phyloP scores from a whole-genome alignment of 2,329 filamentous ascomycete species.

The Calonectria montana region DNA sequence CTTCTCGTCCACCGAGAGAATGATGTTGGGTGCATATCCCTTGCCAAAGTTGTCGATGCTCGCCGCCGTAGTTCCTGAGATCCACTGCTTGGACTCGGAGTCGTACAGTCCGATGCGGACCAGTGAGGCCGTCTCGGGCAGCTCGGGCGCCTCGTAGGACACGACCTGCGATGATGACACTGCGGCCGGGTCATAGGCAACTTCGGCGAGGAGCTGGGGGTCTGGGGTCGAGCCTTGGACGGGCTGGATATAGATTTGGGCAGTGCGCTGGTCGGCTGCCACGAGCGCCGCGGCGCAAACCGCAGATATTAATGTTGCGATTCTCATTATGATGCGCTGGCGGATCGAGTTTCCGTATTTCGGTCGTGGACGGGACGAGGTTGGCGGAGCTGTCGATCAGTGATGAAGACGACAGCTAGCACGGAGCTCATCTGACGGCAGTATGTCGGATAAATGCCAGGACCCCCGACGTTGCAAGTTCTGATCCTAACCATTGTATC shows the following conservation, averaged over 20 bases:
- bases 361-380: conserved; percentile 1
- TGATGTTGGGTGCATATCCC: conserved; percentile 68
- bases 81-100: conserved; percentile 58
- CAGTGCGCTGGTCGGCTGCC: conserved; percentile 55
- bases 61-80: conserved; percentile 66
- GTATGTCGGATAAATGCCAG: conserved; percentile 34
- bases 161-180: conserved; percentile 58
- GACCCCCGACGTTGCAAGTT: neutral
- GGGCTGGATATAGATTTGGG: conserved; percentile 66
- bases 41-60: conserved; percentile 69
- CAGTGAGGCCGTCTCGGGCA: conserved; percentile 58
- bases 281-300: conserved; percentile 57
- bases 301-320: conserved; percentile 52
- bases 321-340: conserved; percentile 52
- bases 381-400: conserved; percentile 19
- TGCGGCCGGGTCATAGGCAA: conserved; percentile 64
- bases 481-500: neutral
- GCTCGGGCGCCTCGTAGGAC: conserved; percentile 68
- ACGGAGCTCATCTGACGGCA: conserved; percentile 24
- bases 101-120: conserved; percentile 71
- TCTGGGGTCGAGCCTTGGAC: conserved; percentile 49
- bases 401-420: conserved; percentile 36
- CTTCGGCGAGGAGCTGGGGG: conserved; percentile 63
- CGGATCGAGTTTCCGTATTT: neutral
- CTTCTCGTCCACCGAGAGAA: conserved; percentile 61